Evolutionary conservation across 192 early-diverging fungal species (phyloP).

Genomic region (Coemansia sp.): DNA sequence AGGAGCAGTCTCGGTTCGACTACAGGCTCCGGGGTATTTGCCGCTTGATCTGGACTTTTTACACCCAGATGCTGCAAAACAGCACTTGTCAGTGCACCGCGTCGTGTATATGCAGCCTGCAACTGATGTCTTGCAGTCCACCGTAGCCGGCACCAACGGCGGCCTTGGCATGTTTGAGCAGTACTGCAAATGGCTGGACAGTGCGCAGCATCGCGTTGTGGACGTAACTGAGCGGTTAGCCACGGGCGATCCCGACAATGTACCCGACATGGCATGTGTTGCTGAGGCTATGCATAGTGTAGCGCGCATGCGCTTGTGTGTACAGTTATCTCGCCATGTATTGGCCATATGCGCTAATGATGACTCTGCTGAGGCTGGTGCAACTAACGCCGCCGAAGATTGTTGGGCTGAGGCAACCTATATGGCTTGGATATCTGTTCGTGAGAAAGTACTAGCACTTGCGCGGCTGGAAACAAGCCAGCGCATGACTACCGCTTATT

Average conservation of each 20-base stretch:
- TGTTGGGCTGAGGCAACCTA: slow-evolving; percentile 36
- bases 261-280: background rate
- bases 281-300: slow-evolving; percentile 9
- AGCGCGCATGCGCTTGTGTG: slow-evolving; percentile 25
- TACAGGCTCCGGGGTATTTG: slow-evolving; percentile 34
- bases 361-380: background rate
- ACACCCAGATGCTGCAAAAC: background rate
- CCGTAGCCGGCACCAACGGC: background rate
- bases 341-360: background rate
- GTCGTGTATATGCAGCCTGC: slow-evolving; percentile 41
- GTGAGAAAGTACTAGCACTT: slow-evolving; percentile 12
- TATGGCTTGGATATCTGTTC: slow-evolving; percentile 28
- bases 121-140: background rate
- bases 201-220: background rate
- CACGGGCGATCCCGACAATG: background rate
- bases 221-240: slow-evolving; percentile 7
- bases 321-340: slow-evolving; percentile 2
- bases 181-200: slow-evolving; percentile 21
- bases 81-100: background rate
- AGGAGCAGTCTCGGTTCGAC: background rate
- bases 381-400: background rate
- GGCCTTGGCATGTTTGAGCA: background rate
- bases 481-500: slow-evolving; percentile 13
- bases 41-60: slow-evolving; percentile 20
- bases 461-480: slow-evolving; percentile 3